A percentile compares a stretch with the other conserved stretches of the same genome.
Conservation (phyloP, 1,139 yeast species). For the Pichia cactophila region DNA sequence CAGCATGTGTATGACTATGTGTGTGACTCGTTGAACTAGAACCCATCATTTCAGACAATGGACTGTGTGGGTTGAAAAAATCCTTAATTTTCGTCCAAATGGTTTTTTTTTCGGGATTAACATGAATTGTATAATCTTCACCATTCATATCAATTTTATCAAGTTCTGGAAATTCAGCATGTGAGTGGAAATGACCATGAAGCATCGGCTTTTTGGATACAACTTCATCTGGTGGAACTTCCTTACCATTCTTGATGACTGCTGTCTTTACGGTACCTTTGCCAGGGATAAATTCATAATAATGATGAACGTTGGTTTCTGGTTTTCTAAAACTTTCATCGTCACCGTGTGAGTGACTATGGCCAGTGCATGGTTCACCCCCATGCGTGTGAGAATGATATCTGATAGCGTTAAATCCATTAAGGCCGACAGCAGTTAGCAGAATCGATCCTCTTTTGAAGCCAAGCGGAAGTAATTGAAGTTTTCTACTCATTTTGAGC, state of each 20-base stretch:
- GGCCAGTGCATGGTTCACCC: constrained; percentile 2
- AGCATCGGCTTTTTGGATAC: constrained; percentile 2
- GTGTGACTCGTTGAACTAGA: background rate
- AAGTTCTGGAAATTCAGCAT: constrained; percentile 22
- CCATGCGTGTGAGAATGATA: constrained; percentile 2
- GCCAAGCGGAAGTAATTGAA: background rate
- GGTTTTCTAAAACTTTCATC: background rate
- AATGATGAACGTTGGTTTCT: constrained; percentile 12
- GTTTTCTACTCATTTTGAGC: background rate
- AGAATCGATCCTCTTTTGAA: background rate
- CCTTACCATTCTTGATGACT: constrained; percentile 9
- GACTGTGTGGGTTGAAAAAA: constrained; percentile 29
- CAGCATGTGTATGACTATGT: constrained; percentile 26
- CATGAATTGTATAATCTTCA: constrained; percentile 21
- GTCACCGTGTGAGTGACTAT: constrained; percentile 1
- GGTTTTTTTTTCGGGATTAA: constrained; percentile 19
- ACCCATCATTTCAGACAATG: constrained; percentile 23
- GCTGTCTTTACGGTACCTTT: constrained; percentile 10
- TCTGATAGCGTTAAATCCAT: background rate
- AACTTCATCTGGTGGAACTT: constrained; percentile 6
- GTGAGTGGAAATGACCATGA: constrained; percentile 18
- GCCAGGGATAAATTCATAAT: constrained; percentile 9
- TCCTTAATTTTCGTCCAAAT: constrained; percentile 24
- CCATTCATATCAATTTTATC: constrained; percentile 22
- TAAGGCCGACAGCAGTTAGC: background rate